A percentile compares a stretch with the other conserved stretches of the same genome.
Evolutionary conservation across 2,329 filamentous ascomycete genomes (phyloP).

Genomic region (Juglanconis juglandina): DNA sequence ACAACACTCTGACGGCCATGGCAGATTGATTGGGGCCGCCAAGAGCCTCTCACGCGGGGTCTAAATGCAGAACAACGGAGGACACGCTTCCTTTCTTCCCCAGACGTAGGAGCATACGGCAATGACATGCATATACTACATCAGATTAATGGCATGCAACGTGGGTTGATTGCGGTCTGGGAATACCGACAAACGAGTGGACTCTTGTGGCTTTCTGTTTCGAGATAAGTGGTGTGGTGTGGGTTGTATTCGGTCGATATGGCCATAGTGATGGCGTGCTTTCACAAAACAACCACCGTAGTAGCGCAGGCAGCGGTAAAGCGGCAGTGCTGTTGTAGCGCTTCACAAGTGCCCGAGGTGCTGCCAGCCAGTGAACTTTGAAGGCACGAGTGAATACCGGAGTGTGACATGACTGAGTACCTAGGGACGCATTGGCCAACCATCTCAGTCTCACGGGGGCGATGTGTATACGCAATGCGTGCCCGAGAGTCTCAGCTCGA

Average conservation of each 20-base stretch:
- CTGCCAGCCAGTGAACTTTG: not conserved
- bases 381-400: not conserved
- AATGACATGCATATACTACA: not conserved
- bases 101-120: not conserved
- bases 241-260: not conserved
- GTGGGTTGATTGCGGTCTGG: not conserved
- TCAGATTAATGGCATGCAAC: not conserved
- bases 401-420: not conserved
- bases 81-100: not conserved
- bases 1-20: not conserved
- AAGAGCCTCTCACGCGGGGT: slow-evolving; percentile 8
- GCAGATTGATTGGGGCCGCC: slow-evolving; percentile 8
- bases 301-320: not conserved
- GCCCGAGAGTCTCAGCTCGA: slow-evolving; percentile 6
- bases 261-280: not conserved
- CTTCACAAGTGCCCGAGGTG: slow-evolving; percentile 8
- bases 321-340: slow-evolving; percentile 1
- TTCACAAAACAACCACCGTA: slow-evolving; percentile 2
- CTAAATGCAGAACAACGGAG: not conserved
- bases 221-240: not conserved
- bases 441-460: not conserved
- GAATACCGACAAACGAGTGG: too few species aligned
- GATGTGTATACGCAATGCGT: slow-evolving; percentile 5
- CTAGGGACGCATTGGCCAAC: not conserved
- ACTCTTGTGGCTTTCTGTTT: not conserved